These are phyloP conservation scores for Carex parvula DNA, from an alignment of 176 grass and related monocot genomes.

Conservation along the genomic window DNA sequence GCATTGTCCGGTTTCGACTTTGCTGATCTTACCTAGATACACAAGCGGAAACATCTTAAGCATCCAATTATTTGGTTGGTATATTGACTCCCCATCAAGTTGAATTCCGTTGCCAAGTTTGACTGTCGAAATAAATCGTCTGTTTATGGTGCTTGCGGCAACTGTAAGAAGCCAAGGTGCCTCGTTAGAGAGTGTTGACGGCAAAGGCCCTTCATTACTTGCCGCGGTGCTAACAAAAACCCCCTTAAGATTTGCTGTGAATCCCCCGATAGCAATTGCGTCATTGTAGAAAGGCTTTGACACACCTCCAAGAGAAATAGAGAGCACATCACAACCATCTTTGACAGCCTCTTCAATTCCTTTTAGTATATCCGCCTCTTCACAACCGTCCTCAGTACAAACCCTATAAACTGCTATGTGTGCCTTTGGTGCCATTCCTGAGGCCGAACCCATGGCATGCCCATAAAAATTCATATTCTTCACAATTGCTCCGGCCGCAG, in stretches of 20 bases:
- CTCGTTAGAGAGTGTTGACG: slow-evolving; percentile 22
- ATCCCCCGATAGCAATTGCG: slow-evolving; percentile 19
- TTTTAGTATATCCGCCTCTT: slow-evolving; percentile 32
- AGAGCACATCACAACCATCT: slow-evolving; percentile 66
- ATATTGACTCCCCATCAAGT: slow-evolving; percentile 39
- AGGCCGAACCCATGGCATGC: slow-evolving; percentile 11
- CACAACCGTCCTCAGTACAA: slow-evolving; percentile 34
- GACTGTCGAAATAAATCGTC: slow-evolving; percentile 31
- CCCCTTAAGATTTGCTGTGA: slow-evolving; percentile 12
- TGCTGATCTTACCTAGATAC: slow-evolving; percentile 1
- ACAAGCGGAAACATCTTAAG: slow-evolving; percentile 25
- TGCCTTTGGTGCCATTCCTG: slow-evolving; percentile 55
- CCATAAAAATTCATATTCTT: background rate
- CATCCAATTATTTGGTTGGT: background rate
- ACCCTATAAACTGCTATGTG: slow-evolving; percentile 54
- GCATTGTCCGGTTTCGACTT: slow-evolving; percentile 20
- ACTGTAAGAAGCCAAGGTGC: slow-evolving; percentile 31
- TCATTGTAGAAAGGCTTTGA: slow-evolving; percentile 40
- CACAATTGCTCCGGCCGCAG: slow-evolving; percentile 43
- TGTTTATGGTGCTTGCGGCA: slow-evolving; percentile 37
- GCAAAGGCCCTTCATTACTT: slow-evolving; percentile 14
- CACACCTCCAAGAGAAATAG: slow-evolving; percentile 40
- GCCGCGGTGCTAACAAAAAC: slow-evolving; percentile 23
- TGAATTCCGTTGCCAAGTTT: slow-evolving; percentile 44
- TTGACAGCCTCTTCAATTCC: slow-evolving; percentile 41